These are phyloP conservation scores for Lecanosticta acicola DNA, from an alignment of 2,329 filamentous ascomycete genomes.

Conservation along the genomic window DNA sequence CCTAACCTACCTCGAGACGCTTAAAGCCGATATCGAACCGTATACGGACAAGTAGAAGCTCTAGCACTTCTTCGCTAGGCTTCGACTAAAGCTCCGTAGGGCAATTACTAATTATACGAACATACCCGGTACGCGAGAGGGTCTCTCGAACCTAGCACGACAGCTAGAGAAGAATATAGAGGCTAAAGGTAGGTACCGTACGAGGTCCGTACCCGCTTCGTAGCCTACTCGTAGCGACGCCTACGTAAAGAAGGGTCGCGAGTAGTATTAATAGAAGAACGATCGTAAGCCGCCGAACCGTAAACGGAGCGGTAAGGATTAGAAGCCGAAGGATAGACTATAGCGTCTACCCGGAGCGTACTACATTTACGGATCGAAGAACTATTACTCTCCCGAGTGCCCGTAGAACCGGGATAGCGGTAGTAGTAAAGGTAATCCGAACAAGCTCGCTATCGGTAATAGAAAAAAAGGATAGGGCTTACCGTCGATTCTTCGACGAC, in stretches of 20 bases:
- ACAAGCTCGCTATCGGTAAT: not conserved
- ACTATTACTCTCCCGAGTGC: not conserved
- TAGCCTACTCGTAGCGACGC: no score
- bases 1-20: not conserved
- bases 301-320: not conserved
- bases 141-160: not conserved
- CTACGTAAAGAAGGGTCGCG: no score
- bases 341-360: no score
- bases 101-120: not conserved
- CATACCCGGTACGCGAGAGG: not conserved
- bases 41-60: not conserved
- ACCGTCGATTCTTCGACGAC: not conserved
- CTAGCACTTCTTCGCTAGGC: not conserved
- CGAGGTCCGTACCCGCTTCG: no score
- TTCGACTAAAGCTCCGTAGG: not conserved
- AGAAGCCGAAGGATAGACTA: not conserved
- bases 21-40: not conserved
- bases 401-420: not conserved
- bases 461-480: not conserved
- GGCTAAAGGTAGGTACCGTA: not conserved
- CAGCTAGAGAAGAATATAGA: constrained; percentile 1
- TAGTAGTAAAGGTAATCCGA: not conserved
- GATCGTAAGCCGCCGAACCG: not conserved
- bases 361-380: not conserved
- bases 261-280: not conserved